phyloP scores from a whole-genome alignment of 805 yeast species.

The Candida andamanensis region DNA sequence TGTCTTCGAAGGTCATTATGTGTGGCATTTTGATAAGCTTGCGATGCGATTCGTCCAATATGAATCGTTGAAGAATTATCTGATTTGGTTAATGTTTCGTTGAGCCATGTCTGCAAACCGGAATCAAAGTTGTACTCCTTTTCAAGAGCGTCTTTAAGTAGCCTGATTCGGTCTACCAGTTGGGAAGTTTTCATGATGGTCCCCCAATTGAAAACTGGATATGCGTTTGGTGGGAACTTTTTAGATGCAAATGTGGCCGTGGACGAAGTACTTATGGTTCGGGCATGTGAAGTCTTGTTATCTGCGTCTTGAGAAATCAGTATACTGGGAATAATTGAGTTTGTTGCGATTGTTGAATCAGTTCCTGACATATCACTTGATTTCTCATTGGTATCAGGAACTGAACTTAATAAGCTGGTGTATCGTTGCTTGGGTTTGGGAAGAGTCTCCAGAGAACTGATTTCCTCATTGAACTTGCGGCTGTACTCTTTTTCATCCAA shows the following conservation, averaged over 20 bases:
- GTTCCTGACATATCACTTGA: constrained; percentile 1
- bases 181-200: constrained; percentile 35
- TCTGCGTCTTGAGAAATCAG: constrained; percentile 1
- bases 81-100: constrained; percentile 37
- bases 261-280: constrained; percentile 7
- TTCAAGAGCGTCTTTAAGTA: constrained; percentile 37
- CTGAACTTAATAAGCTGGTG: constrained; percentile 19
- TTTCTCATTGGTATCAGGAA: constrained; percentile 4
- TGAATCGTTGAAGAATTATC: constrained; percentile 31
- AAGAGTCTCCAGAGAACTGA: constrained; percentile 20
- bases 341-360: neutral
- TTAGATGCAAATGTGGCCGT: constrained; percentile 8
- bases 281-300: neutral
- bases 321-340: constrained; percentile 8
- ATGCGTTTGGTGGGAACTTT: constrained; percentile 14
- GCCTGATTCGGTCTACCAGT: constrained; percentile 37
- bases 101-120: constrained; percentile 57
- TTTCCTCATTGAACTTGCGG: constrained; percentile 23
- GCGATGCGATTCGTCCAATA: constrained; percentile 52
- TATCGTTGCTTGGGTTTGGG: constrained; percentile 14
- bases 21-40: constrained; percentile 62
- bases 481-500: constrained; percentile 18
- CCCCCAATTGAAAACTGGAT: constrained; percentile 39
- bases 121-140: constrained; percentile 45
- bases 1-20: constrained; percentile 50